A percentile compares a stretch with the other conserved stretches of the same genome.
phyloP scores from a whole-genome alignment of 2,329 filamentous ascomycete species.

The Colletotrichum camelliae region DNA sequence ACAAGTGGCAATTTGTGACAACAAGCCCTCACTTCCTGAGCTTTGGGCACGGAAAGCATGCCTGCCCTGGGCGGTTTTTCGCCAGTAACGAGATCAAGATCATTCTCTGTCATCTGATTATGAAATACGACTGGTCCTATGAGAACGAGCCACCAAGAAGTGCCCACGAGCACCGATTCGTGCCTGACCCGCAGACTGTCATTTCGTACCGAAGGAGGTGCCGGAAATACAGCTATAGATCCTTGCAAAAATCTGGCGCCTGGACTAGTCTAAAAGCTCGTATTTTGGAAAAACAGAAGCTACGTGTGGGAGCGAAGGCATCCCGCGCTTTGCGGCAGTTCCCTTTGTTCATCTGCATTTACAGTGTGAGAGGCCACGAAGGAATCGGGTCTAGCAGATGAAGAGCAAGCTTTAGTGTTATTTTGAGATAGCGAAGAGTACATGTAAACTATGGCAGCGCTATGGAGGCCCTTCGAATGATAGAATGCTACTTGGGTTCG shows the following conservation, averaged over 20 bases:
- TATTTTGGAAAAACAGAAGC: neutral
- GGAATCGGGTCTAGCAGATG: neutral
- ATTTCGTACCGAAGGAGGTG: neutral
- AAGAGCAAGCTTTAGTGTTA: rapidly evolving
- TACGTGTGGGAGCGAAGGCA: rapidly evolving
- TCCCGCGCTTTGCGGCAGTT: neutral
- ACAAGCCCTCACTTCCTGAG: neutral
- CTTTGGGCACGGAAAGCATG: neutral
- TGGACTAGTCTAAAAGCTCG: neutral
- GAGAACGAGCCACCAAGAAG: neutral
- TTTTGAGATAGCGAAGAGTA: neutral
- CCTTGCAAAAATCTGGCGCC: neutral
- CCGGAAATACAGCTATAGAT: neutral
- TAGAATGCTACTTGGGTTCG: neutral
- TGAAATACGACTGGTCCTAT: neutral
- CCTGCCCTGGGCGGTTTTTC: neutral
- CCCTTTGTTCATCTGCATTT: neutral
- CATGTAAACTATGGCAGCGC: neutral
- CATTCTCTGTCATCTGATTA: neutral
- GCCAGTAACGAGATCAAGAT: neutral
- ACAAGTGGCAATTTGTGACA: neutral
- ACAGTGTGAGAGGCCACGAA: neutral
- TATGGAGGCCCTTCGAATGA: neutral
- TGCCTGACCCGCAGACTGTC: neutral
- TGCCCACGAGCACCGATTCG: neutral